A percentile compares a stretch with the other conserved stretches of the same genome.
Conservation (phyloP, 345 rosid genomes). For the Camelina sativa region DNA sequence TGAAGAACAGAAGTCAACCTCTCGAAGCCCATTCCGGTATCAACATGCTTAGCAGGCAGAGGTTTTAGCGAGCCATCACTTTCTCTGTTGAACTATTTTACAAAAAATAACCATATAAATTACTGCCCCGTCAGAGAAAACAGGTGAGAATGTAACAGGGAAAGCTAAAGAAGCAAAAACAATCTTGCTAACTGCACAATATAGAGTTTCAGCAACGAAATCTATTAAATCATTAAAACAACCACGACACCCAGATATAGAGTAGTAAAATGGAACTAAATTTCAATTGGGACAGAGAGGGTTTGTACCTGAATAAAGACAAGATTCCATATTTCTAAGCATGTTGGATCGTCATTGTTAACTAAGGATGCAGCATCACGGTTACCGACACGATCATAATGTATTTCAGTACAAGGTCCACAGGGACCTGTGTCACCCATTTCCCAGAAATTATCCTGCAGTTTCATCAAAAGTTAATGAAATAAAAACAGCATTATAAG, state of each 20-base stretch:
- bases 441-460: constrained; percentile 98
- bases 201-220: constrained; percentile 4
- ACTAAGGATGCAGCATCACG: constrained; percentile 86
- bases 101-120: background rate
- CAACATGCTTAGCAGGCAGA: constrained; percentile 98
- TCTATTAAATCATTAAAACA: background rate
- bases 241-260: background rate
- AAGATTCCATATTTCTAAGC: constrained; percentile 98
- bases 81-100: constrained; percentile 85
- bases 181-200: constrained; percentile 2
- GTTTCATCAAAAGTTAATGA: constrained; percentile 22
- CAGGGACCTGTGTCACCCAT: constrained; percentile 99
- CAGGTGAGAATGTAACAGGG: constrained; percentile 3
- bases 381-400: constrained; percentile 86
- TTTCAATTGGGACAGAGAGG: too few relatives aligned
- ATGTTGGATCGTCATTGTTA: constrained; percentile 95
- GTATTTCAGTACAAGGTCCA: constrained; percentile 98
- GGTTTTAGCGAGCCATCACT: constrained; percentile 80
- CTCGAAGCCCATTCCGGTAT: constrained; percentile 98
- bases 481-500: constrained; percentile 2
- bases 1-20: constrained; percentile 91
- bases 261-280: constrained; percentile 12
- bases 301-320: constrained; percentile 66
- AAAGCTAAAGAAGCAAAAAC: constrained; percentile 9
- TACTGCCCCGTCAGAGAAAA: constrained; percentile 18